These are phyloP conservation scores for Zizania latifolia DNA, from an alignment of 176 grass and related monocot genomes.

Conservation along the genomic window DNA sequence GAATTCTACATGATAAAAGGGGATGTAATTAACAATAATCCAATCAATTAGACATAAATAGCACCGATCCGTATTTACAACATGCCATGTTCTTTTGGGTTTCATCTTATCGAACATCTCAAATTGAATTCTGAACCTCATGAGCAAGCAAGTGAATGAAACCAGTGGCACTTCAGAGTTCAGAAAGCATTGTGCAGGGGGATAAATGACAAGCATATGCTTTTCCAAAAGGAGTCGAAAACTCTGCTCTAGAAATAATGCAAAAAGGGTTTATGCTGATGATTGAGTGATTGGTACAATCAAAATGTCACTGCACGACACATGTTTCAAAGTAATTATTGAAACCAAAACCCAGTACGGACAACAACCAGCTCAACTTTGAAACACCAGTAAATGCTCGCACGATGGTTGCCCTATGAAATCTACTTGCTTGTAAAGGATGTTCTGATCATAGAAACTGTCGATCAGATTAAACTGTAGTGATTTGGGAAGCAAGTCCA, in stretches of 20 bases:
- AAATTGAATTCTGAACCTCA: not conserved
- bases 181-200: not conserved
- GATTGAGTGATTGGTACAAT: not conserved
- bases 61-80: not conserved
- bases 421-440: not conserved
- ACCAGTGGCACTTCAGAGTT: not conserved
- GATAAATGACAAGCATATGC: not conserved
- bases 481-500: not conserved
- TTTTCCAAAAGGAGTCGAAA: not conserved
- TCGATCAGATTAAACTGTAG: not conserved
- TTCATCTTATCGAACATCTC: not conserved
- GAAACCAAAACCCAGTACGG: not conserved
- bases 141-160: not conserved
- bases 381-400: not conserved
- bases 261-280: not conserved
- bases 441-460: not conserved
- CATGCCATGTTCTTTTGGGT: not conserved
- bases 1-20: conserved; percentile 44
- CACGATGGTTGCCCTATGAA: not conserved
- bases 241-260: not conserved
- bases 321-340: not conserved
- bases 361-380: not conserved
- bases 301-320: not conserved
- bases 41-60: not conserved
- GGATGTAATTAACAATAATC: not conserved